Evolutionary conservation across 148 eudicot genomes (phyloP).

Genomic region (Rhododendron ovatum): DNA sequence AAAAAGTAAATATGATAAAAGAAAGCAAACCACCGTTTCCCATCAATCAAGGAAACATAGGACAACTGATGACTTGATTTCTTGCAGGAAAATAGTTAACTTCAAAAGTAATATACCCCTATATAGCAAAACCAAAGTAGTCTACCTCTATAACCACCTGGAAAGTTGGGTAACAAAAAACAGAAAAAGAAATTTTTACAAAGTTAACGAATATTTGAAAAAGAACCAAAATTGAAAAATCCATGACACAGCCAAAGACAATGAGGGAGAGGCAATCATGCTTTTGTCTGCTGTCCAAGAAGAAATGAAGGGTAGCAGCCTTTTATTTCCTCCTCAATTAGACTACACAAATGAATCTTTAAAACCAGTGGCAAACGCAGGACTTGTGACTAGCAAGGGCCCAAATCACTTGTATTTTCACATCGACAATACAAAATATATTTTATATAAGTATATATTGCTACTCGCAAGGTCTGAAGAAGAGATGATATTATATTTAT

Average conservation of each 20-base stretch:
- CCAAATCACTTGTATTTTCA: neutral
- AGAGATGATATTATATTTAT: neutral
- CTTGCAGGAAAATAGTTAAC: neutral
- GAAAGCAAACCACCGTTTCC: neutral
- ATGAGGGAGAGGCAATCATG: neutral
- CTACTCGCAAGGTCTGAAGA: neutral
- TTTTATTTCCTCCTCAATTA: constrained; percentile 2
- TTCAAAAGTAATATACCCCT: neutral
- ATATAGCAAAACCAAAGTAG: neutral
- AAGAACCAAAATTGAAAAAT: neutral
- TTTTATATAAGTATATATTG: neutral
- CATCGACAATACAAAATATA: neutral
- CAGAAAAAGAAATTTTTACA: neutral
- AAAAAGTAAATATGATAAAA: neutral
- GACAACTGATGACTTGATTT: neutral
- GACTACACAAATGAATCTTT: neutral
- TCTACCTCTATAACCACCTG: neutral
- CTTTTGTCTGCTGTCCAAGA: neutral
- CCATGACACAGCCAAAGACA: neutral
- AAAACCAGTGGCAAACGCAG: neutral
- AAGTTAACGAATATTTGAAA: neutral
- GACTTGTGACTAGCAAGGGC: neutral
- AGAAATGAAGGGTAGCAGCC: neutral
- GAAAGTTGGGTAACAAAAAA: neutral
- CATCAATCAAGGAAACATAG: neutral